These are phyloP conservation scores for Penicillium corylophilum DNA, from an alignment of 2,329 filamentous ascomycete species.

Conservation along the genomic window DNA sequence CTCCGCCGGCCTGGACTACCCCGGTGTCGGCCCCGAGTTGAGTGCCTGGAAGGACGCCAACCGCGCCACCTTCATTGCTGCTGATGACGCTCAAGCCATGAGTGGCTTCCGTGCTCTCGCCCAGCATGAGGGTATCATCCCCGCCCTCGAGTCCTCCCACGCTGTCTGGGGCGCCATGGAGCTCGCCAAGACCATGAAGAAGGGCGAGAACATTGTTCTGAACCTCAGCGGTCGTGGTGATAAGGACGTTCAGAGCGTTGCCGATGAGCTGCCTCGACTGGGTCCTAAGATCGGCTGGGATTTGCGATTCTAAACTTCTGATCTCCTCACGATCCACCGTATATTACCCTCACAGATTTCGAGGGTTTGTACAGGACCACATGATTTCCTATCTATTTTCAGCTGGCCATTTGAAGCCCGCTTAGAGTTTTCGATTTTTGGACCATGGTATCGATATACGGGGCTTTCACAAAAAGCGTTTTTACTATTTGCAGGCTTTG, in stretches of 20 bases:
- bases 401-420: not conserved
- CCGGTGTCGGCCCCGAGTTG: slow-evolving; percentile 91
- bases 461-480: slow-evolving; percentile 9
- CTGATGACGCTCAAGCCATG: slow-evolving; percentile 89
- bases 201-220: slow-evolving; percentile 87
- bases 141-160: slow-evolving; percentile 89
- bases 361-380: not conserved
- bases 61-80: slow-evolving; percentile 83
- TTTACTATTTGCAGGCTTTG: not conserved
- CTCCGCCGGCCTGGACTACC: slow-evolving; percentile 94
- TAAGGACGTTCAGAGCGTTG: slow-evolving; percentile 98
- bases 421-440: not conserved
- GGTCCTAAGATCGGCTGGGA: slow-evolving; percentile 83
- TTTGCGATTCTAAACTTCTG: slow-evolving; percentile 50
- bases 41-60: slow-evolving; percentile 87
- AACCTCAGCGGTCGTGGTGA: slow-evolving; percentile 91
- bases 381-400: not conserved
- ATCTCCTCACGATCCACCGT: not conserved
- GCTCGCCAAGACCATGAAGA: slow-evolving; percentile 86
- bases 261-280: slow-evolving; percentile 84
- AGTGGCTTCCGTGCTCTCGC: slow-evolving; percentile 79
- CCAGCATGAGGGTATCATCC: slow-evolving; percentile 93
- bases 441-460: not conserved
- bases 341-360: not conserved
- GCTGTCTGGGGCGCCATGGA: slow-evolving; percentile 87